Percentiles rank a stretch among this genome's conserved stretches.
Conservation (phyloP, 2,329 filamentous ascomycete species). For the Microdochium bolleyi region DNA sequence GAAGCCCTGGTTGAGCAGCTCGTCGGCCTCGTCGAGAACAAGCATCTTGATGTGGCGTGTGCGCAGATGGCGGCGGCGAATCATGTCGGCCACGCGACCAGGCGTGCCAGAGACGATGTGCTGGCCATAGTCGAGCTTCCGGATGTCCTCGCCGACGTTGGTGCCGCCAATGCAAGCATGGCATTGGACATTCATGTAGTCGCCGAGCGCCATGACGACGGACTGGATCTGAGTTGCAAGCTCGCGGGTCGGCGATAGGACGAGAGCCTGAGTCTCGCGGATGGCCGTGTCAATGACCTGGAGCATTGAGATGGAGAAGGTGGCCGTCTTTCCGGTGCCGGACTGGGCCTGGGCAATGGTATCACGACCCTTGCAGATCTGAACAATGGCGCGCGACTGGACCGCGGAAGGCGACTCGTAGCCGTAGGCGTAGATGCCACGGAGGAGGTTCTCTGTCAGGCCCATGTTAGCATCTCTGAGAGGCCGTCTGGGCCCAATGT, state of each 20-base stretch:
- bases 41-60: slow-evolving; percentile 59
- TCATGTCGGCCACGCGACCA: slow-evolving; percentile 74
- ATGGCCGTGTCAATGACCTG: slow-evolving; percentile 93
- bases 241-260: slow-evolving; percentile 93
- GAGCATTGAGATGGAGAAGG: slow-evolving; percentile 92
- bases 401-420: slow-evolving; percentile 98
- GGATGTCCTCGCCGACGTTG: slow-evolving; percentile 95
- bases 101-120: slow-evolving; percentile 97
- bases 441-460: slow-evolving; percentile 73
- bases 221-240: slow-evolving; percentile 97
- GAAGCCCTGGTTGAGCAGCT: slow-evolving; percentile 83
- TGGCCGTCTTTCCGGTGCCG: slow-evolving; percentile 93
- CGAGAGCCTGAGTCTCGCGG: slow-evolving; percentile 87
- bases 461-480: slow-evolving; percentile 2
- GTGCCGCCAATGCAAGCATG: slow-evolving; percentile 98
- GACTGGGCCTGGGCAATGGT: slow-evolving; percentile 98
- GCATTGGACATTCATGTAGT: slow-evolving; percentile 99
- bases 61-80: slow-evolving; percentile 46
- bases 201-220: slow-evolving; percentile 97
- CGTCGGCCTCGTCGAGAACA: slow-evolving; percentile 53
- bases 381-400: slow-evolving; percentile 95
- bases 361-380: slow-evolving; percentile 97
- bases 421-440: slow-evolving; percentile 95
- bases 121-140: slow-evolving; percentile 94
- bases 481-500: neutral